Conservation (phyloP, 2,329 filamentous ascomycete genomes). For the Diaporthe caulivora region DNA sequence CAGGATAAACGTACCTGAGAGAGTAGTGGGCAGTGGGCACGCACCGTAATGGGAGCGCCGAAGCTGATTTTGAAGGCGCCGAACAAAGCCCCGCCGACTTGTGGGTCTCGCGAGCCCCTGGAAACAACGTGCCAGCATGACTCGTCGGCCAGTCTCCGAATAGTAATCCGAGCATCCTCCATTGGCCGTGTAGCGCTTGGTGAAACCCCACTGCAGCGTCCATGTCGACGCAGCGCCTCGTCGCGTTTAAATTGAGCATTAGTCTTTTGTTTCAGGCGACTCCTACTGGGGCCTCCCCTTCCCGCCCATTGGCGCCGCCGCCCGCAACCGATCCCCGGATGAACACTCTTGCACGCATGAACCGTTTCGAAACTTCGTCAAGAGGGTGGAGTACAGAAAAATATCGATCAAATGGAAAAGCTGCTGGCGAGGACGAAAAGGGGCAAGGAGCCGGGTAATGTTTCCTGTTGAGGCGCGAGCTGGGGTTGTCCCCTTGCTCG, state of each 20-base stretch:
- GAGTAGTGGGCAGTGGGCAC: slow-evolving; percentile 13
- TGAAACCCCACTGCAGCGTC: not conserved
- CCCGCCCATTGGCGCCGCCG: not conserved
- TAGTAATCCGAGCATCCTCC: slow-evolving; percentile 9
- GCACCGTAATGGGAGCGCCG: slow-evolving; percentile 6
- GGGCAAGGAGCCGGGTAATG: slow-evolving; percentile 1
- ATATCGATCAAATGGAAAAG: slow-evolving; percentile 7
- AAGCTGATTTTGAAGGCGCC: slow-evolving; percentile 14
- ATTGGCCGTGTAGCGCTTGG: slow-evolving; percentile 22
- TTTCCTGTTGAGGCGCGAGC: slow-evolving; percentile 12
- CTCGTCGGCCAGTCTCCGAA: slow-evolving; percentile 32
- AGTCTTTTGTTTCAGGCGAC: slow-evolving; percentile 32
- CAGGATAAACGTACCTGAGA: not conserved
- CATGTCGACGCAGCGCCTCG: slow-evolving; percentile 17
- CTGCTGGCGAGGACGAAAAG: not conserved
- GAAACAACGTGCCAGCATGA: slow-evolving; percentile 30
- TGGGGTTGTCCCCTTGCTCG: not conserved
- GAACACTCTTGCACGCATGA: slow-evolving; percentile 32
- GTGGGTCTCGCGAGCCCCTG: slow-evolving; percentile 33
- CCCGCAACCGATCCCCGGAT: slow-evolving; percentile 1
- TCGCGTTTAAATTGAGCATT: slow-evolving; percentile 33
- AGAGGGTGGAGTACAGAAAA: slow-evolving; percentile 1
- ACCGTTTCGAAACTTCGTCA: slow-evolving; percentile 33
- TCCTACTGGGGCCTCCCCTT: not conserved
- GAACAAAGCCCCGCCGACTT: slow-evolving; percentile 7